Conservation (phyloP, 768 basidiomycete genomes). For the Dentipellis sp. region DNA sequence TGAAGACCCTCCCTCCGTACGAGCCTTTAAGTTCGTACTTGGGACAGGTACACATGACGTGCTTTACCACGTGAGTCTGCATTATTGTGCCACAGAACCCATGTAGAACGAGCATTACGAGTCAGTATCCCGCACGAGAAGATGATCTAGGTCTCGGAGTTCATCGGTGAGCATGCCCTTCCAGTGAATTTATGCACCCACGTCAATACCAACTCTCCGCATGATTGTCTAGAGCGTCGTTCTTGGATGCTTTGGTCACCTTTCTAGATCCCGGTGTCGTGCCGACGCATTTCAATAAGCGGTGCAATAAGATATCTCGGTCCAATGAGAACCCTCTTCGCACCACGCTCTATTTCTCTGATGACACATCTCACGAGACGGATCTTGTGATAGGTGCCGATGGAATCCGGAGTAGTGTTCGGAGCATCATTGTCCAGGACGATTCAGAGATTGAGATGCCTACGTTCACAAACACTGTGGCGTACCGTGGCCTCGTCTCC, state of each 20-base stretch:
- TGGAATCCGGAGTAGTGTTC: constrained; percentile 27
- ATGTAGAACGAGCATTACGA: not conserved
- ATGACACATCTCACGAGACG: constrained; percentile 36
- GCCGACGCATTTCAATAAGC: constrained; percentile 40
- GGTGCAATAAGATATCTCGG: constrained; percentile 22
- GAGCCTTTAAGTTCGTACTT: constrained; percentile 32
- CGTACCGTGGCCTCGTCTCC: constrained; percentile 41
- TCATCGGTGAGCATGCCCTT: not conserved
- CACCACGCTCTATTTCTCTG: constrained; percentile 33
- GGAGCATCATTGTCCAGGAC: constrained; percentile 28
- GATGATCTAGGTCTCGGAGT: not conserved
- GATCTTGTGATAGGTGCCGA: constrained; percentile 39
- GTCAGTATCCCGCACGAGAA: not conserved
- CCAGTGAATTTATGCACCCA: too few relatives aligned
- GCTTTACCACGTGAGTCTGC: constrained; percentile 33
- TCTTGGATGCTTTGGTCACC: constrained; percentile 38
- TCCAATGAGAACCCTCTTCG: constrained; percentile 18
- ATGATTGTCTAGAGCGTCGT: constrained; percentile 12
- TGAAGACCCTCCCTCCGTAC: constrained; percentile 21
- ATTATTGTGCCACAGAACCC: not conserved
- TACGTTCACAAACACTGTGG: constrained; percentile 36
- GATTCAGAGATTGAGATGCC: constrained; percentile 17
- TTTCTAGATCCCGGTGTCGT: constrained; percentile 27
- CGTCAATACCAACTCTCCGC: too few relatives aligned
- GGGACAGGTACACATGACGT: constrained; percentile 32